Conservation (phyloP, 106 monocot species). For the Platanthera zijinensis region DNA sequence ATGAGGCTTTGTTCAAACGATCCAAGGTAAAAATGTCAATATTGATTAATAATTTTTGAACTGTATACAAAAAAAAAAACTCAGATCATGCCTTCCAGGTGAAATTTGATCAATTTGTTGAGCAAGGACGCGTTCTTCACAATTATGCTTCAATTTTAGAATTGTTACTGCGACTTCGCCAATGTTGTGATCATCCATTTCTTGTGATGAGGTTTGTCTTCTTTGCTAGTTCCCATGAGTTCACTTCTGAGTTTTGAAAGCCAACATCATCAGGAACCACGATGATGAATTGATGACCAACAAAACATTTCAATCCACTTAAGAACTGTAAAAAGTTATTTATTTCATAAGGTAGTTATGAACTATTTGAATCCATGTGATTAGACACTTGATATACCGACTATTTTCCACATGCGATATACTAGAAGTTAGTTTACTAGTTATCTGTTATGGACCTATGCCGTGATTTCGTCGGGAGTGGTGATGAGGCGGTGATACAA, state of each 20-base stretch:
- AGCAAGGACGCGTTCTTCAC: constrained; percentile 95
- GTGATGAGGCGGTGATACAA: too few relatives aligned
- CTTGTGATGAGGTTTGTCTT: constrained; percentile 78
- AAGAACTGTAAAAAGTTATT: not conserved
- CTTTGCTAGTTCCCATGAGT: not conserved
- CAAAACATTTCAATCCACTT: not conserved
- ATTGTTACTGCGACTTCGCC: constrained; percentile 92
- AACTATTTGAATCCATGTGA: not conserved
- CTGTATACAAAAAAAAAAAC: not conserved
- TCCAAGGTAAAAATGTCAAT: constrained; percentile 53
- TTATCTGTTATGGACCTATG: too few relatives aligned
- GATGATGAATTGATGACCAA: not conserved
- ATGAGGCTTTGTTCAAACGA: constrained; percentile 85
- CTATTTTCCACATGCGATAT: not conserved
- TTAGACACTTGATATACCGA: not conserved
- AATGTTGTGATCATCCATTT: constrained; percentile 97
- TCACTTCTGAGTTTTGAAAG: not conserved
- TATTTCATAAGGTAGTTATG: not conserved
- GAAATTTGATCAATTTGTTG: constrained; percentile 92
- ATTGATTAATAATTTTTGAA: not conserved
- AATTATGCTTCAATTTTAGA: constrained; percentile 99
- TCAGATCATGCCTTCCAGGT: constrained; percentile 37
- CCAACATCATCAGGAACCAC: not conserved
- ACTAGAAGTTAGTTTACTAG: too few relatives aligned
- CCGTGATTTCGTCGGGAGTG: too few relatives aligned